A percentile compares a stretch with the other conserved stretches of the same genome.
phyloP scores from a whole-genome alignment of 179 eudicot genomes.

The Camellia oleifera region DNA sequence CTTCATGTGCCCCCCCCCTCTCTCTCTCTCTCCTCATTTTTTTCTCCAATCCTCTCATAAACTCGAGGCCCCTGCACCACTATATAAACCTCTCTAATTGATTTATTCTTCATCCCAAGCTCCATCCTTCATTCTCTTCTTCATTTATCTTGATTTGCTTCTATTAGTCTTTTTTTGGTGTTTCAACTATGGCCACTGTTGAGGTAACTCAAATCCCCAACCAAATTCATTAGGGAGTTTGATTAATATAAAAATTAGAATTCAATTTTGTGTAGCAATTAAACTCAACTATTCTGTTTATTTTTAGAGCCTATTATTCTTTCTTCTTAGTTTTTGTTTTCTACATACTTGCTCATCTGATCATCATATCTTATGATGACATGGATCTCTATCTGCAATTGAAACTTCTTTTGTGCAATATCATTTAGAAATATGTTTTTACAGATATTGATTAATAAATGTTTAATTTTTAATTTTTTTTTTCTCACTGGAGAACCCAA shows the following conservation, averaged over 20 bases:
- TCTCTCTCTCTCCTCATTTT: background rate
- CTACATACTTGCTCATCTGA: too few relatives aligned
- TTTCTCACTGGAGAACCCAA: too few relatives aligned
- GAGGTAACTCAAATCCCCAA: constrained; percentile 28
- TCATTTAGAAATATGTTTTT: too few relatives aligned
- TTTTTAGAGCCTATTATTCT: background rate
- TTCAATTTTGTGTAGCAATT: background rate
- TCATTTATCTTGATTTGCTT: constrained; percentile 6
- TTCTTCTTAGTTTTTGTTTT: too few relatives aligned
- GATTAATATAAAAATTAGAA: background rate
- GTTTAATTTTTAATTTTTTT: too few relatives aligned
- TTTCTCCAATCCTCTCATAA: background rate
- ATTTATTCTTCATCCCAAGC: constrained; percentile 23
- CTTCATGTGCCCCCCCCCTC: constrained; percentile 11
- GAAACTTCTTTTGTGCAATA: too few relatives aligned
- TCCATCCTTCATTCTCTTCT: background rate
- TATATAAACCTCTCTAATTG: constrained; percentile 30
- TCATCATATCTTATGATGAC: too few relatives aligned
- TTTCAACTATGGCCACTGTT: constrained; percentile 34
- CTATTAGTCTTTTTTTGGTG: background rate
- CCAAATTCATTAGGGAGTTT: background rate
- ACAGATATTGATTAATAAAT: too few relatives aligned
- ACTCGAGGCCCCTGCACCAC: constrained; percentile 8
- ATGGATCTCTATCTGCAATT: background rate
- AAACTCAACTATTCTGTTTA: background rate